Evolutionary conservation across 208 protist species (phyloP), one percentile per base, ranked within the genome.

Genomic region (Trypanosoma melophagium): DNA sequence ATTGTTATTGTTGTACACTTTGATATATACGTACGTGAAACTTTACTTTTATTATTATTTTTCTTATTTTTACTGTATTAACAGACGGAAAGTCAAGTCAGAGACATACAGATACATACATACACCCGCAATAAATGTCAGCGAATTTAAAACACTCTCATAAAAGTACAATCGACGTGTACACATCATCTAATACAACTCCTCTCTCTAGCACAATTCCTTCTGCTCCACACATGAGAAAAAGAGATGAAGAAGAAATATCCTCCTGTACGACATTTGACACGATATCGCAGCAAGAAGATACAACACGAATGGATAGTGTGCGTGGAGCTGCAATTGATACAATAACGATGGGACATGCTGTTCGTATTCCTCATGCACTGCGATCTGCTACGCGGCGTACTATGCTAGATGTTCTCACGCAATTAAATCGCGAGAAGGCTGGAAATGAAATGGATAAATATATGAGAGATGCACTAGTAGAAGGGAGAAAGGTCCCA

Each of bases 341-440:
- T 12, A 68, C 72, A 3, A 74, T 76, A 16, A 89, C 86, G 22
- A 87, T 92, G 81, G 76, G 84, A 56, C 41, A 76, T 52, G 81
- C 83, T 13, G 86, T 92, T 51, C 58, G 63, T 28, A 71, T 93
- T 1, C 87, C 87, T 2, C 45, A 58, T 13, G 83, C 87, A 2
- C 71, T 93, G 47, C 86, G 66, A 35, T 66, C 49, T 14, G 81
- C 86, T 1, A 77, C 68, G n/a, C 81, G 87, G 4, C 83, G 87
- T 28, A 90, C 87, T n/a, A 90, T 93, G 87, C 74, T 86, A 41
- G 86, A 92, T 58, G 69, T 89, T 22, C 55, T 92, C 31, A 52
- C 57, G 3, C 24, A 69, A 47, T 47, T 47, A 47, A n/a, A 47
- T 47, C 42, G 9, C 3, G 16, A 47, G 42, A 47, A 47, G 42